Base-by-base conservation (phyloP, 2,329 filamentous ascomycete genomes). In the Phyllosticta citrichinensis region DNA sequence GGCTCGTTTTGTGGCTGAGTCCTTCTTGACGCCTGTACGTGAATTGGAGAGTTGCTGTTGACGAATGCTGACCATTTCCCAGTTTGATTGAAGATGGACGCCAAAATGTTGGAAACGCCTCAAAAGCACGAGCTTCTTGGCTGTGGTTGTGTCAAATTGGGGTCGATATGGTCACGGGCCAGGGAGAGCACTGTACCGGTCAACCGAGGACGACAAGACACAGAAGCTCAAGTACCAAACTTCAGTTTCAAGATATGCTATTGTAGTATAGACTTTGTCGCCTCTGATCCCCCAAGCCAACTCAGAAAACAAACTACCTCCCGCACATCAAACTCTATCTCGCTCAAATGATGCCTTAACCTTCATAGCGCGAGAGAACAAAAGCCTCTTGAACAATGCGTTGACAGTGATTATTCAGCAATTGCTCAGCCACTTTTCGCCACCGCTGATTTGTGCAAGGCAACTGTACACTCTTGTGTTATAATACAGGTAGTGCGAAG, bases 1-100 rank as follows among this genome's bases (percentile, higher is more conserved):
- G 77, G 94, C 94, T 74, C 87, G 94, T 81, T 99, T 97, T 73
- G 93, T 99, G 57, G 94, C 94, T 55, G 94, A 99, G 77, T 97
- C 94, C 63, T 99, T 99, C 83, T 79, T 99, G 76, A 97, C 93
- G 72, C 94, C 93, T 63, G 89, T 94, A 81, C 66, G 82, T 71
- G 40, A 52, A 17, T 51, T 22, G 8, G 10, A 5, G 8, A 2
- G 30, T 22, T n/a, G 6, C 11, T 3, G 14, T 14, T n/a, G 14
- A 14, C 27, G 11, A 12, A 30, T 27, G 52, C 58, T 60, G 19
- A 60, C 47, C 2, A 14, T 5, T 20, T n/a, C 24, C 20, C n/a
- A 60, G 58, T 60, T 60, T 19, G 58, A 60, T 14, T 60, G 53
- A 60, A 51, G 24, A 6, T 14, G 40, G n/a, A n/a, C 17, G 14